Evolutionary conservation across 2,329 filamentous ascomycete species (phyloP), one percentile per base, ranked within the genome.

Genomic region (Raffaelea albimanens): DNA sequence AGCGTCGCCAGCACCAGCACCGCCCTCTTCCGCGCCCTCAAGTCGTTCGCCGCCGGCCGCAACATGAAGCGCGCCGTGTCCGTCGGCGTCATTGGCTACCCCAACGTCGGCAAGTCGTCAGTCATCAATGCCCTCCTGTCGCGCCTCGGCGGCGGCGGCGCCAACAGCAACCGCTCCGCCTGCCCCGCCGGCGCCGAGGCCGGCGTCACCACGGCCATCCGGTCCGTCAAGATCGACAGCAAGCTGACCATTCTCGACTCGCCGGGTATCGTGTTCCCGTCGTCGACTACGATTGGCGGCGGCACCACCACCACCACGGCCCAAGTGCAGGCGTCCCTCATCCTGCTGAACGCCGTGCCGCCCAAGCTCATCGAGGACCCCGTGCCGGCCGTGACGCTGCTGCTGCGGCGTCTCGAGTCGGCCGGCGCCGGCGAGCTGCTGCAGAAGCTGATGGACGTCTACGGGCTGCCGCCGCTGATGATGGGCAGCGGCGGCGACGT

Each of bases 361-460:
- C 90, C 90, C 23, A 94, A 91, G 71, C 87, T 95, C 62, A 95
- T 98, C 55, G 83, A 87, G 52, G 93, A 98, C 61, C 91, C 93
- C 2, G 69, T 96, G 44, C 89, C 90, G 11, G 89, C 91, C 14
- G 87, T 97, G 44, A 78, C 76, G 14, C 75, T 96, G 20, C 79
- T 98, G n/a, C 70, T 98, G 46, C 83, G 83, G 63, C 80, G 89
- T 48, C 74, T 97, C 11, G 7, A 29, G 13, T 7, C 7, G 13
- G 13, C 7, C 25, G 25, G 7, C 25, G 25, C 25, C 25, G 25
- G 25, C 23, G 81, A 83, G 7, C 79, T 95, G 48, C 75, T 94
- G 55, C 70, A 82, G 55, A 90, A 90, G 66, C 75, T 98, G 50
- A 79, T 89, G 56, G 76, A 83, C 47, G 78, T 93, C 39, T 98